Base-by-base conservation (phyloP, 306 rosid species). In the Cucurbita ficifolia region DNA sequence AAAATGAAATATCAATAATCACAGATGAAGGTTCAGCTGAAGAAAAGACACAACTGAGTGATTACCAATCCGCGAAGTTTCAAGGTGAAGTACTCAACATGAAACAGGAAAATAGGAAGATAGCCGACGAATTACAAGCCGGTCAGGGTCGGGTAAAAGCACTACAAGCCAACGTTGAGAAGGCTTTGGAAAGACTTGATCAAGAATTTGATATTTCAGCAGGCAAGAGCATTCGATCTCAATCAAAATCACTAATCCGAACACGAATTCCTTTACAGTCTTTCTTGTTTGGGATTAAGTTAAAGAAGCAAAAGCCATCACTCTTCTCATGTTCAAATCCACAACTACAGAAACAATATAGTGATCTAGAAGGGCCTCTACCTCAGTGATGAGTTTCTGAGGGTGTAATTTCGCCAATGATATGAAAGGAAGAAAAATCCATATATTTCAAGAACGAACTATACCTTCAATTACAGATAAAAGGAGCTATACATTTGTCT, bases 51-150 rank as follows among this genome's bases (percentile, higher is more conserved):
- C 81, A 76, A 58, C 81, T 91, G 22, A 76, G 88, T 46, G 82
- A 77, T 8, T 87, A 89, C 71, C 89, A 91, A 54, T 95, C 96
- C 18, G 95, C 96, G 9, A 95, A 88, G 87, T 91, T 95, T 77
- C 99, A 95, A 76, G 99, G 99, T 7, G 97, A 91, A 78, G 84
- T 95, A 77, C 84, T 88, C 64, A 84, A 91, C 79, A 85, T 95
- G 96, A 95, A 86, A 60, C 92, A 88, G 35, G 99, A 91, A 79
- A 88, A 80, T 76, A 84, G 73, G 46, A 91, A 88, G 90, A 81
- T 91, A 46, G 80, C 82, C 0, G 82, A 81, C 53, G 97, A 95
- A 57, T 65, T 95, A 10, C 76, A 87, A 24, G 78, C 79, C 11
- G 90, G 99, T 39, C 75, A 85, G n/a, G 83, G 42, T 43, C 86